Base-by-base conservation (phyloP, 139 green algal species). In the Picochlorum sp. region DNA sequence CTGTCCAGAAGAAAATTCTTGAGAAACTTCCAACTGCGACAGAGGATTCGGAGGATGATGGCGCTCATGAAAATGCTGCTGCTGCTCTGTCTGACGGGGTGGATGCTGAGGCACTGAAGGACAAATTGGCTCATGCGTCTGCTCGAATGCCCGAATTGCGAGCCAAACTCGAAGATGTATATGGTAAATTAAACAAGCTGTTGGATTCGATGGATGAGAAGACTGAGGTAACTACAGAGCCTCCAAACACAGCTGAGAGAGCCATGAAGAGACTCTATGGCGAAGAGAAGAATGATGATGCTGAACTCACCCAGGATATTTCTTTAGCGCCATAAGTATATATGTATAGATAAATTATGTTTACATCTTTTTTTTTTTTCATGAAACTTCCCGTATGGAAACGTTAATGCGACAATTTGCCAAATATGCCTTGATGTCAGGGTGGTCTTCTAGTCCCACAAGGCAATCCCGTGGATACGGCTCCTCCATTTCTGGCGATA, bases 401-500 rank as follows among this genome's bases (percentile, higher is more conserved):
- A 75, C 45, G 24, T 75, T 75, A 15, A 75, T 75, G 18, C 69
- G 45, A 52, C 63, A 81, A 18, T 32, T 34, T 18, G 34, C 57
- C 56, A 78, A 72, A 60, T 83, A 66, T 3, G 55, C 26, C 16
- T 69, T 38, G 57, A 67, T 72, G n/a, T 55, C 47, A 55, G 18
- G n/a, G n/a, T 23, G 7, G 11, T 55, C 18, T 20, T 54, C 47
- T 10, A 54, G n/a, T 54, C 18, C 20, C 2, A 59, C 51, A 28
- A 18, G 13, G n/a, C 21, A 18, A 6, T 23, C 23, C 2, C 6
- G 15, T 59, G 51, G 20, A 20, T 30, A 28, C 0, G 21, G 9
- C 26, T 20, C 20, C 13, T 34, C 51, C 26, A 30, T 30, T 30
- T 30, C 28, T 30, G 28, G 28, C 28, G 28, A 30, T 4, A 10